A percentile compares a stretch with the other conserved stretches of the same genome.
These are phyloP conservation scores for Capronia coronata DNA, from an alignment of 2,329 filamentous ascomycete species.

Conservation along the genomic window DNA sequence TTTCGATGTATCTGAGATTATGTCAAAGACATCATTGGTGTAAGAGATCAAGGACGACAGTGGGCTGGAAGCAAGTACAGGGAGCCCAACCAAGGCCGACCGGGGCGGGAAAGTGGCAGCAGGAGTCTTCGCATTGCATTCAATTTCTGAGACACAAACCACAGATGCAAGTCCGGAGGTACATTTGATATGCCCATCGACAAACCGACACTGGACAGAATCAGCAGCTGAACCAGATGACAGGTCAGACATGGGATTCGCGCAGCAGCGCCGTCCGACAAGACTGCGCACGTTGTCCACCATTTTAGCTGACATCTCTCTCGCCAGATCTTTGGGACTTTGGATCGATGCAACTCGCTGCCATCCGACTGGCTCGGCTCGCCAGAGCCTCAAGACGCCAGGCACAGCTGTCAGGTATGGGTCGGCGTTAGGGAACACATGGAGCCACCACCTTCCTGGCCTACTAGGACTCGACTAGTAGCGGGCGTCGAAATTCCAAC, in stretches of 20 bases:
- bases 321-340: slow-evolving; percentile 20
- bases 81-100: background rate
- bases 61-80: background rate
- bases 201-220: background rate
- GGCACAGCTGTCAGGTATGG: background rate
- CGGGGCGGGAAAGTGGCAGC: background rate
- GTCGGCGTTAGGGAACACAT: background rate
- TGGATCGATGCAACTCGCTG: slow-evolving; percentile 14
- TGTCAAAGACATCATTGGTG: slow-evolving; percentile 14
- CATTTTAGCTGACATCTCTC: slow-evolving; percentile 2
- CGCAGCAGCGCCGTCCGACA: slow-evolving; percentile 12
- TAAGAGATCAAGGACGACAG: background rate
- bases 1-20: slow-evolving; percentile 19
- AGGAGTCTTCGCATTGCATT: background rate
- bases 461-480: background rate
- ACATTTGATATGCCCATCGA: background rate
- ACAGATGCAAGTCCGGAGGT: background rate
- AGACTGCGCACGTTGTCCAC: background rate
- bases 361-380: slow-evolving; percentile 22
- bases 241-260: slow-evolving; percentile 14
- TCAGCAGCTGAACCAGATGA: slow-evolving; percentile 1
- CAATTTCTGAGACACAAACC: background rate
- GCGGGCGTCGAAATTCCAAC: background rate
- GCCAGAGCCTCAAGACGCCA: slow-evolving; percentile 10
- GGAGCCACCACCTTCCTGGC: background rate